Percentiles rank a stretch among this genome's conserved stretches.
Conservation (phyloP, 352 stramenopile species). For the Hyaloperonospora brassicae region DNA sequence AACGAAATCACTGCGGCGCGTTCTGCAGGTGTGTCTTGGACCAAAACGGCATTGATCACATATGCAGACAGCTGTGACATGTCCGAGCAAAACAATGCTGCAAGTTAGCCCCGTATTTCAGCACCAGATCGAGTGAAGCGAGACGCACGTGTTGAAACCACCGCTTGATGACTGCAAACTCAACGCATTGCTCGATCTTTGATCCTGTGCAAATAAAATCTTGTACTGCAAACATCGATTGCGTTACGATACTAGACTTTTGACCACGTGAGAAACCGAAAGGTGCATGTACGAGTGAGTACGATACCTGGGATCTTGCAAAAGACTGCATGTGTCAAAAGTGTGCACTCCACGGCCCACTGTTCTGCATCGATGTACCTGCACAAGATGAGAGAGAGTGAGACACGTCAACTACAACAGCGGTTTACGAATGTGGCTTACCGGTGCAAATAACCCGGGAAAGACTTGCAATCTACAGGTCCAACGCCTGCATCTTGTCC, state of each 20-base stretch:
- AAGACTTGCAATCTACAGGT: slow-evolving; percentile 10
- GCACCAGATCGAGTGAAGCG: not conserved
- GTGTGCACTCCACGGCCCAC: slow-evolving; percentile 69
- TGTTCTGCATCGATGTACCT: slow-evolving; percentile 51
- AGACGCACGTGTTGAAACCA: slow-evolving; percentile 81
- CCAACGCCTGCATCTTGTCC: slow-evolving; percentile 7
- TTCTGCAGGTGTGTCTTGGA: slow-evolving; percentile 57
- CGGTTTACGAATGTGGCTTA: slow-evolving; percentile 7
- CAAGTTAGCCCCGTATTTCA: slow-evolving; percentile 1
- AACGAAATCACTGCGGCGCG: slow-evolving; percentile 68
- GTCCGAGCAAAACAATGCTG: not conserved
- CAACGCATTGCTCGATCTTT: slow-evolving; percentile 41
- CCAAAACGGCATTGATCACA: slow-evolving; percentile 72
- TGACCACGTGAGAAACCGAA: not conserved
- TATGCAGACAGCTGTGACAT: slow-evolving; percentile 58
- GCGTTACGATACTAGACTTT: not conserved
- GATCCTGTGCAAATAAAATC: slow-evolving; percentile 56
- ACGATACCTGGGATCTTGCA: slow-evolving; percentile 59
- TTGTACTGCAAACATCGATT: slow-evolving; percentile 31
- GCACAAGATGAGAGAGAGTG: slow-evolving; percentile 3
- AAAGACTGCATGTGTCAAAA: slow-evolving; percentile 76
- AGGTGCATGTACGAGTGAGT: not conserved
- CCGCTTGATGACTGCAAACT: slow-evolving; percentile 59
- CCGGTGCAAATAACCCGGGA: slow-evolving; percentile 28
- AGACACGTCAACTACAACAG: slow-evolving; percentile 1